Percentiles rank a stretch among this genome's conserved stretches.
Conservation (phyloP, 768 basidiomycete genomes). For the Calvatia gigantea region DNA sequence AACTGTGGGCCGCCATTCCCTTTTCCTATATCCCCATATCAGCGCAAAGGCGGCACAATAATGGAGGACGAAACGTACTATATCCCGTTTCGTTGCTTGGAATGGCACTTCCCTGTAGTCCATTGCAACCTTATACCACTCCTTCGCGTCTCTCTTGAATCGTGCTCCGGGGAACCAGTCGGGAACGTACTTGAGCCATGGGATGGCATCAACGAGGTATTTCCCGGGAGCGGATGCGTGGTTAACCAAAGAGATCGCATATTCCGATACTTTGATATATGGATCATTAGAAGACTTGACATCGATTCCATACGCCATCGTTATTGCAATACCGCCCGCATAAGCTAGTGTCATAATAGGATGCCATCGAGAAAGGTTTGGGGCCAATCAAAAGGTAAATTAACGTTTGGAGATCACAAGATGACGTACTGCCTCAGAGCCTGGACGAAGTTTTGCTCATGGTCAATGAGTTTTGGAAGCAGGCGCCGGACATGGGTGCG, state of each 20-base stretch:
- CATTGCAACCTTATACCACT: slow-evolving; percentile 33
- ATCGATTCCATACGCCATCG: slow-evolving; percentile 41
- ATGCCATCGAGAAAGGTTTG: neutral
- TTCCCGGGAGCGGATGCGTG: slow-evolving; percentile 4
- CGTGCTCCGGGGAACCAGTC: slow-evolving; percentile 53
- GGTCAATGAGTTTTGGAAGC: slow-evolving; percentile 25
- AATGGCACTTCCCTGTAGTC: slow-evolving; percentile 34
- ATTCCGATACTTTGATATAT: slow-evolving; percentile 35
- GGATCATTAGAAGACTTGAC: slow-evolving; percentile 35
- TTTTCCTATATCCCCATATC: neutral
- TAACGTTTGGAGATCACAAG: neutral
- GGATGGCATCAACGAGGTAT: slow-evolving; percentile 37
- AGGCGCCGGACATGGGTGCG: neutral
- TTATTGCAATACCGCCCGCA: slow-evolving; percentile 34
- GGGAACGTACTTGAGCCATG: slow-evolving; percentile 37
- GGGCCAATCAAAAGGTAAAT: neutral
- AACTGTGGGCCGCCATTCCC: neutral
- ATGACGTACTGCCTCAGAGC: slow-evolving; percentile 29
- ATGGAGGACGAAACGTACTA: slow-evolving; percentile 12
- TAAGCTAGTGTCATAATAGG: slow-evolving; percentile 23
- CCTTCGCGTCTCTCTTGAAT: slow-evolving; percentile 45
- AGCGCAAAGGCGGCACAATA: neutral
- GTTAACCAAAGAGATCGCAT: slow-evolving; percentile 24
- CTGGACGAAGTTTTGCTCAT: slow-evolving; percentile 31
- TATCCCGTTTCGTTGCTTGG: slow-evolving; percentile 14